These are phyloP conservation scores for Mycena metata DNA, from an alignment of 768 basidiomycete genomes.

Conservation along the genomic window DNA sequence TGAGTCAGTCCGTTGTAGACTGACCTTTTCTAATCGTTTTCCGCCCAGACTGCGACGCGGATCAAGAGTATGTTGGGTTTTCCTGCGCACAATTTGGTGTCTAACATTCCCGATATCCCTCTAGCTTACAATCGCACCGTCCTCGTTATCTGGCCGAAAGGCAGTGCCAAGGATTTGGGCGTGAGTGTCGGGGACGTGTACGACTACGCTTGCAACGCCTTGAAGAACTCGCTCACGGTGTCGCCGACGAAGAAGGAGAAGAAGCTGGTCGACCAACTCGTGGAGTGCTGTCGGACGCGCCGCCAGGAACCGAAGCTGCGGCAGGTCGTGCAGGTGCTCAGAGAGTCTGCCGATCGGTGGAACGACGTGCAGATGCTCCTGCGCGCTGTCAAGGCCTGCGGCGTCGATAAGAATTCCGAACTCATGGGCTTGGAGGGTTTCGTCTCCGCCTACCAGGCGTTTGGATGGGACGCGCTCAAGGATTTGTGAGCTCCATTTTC, in stretches of 20 bases:
- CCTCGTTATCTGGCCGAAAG: constrained; percentile 33
- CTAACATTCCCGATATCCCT: too few relatives aligned
- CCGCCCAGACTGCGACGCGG: too few relatives aligned
- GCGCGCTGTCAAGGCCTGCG: constrained; percentile 26
- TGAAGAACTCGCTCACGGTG: constrained; percentile 27
- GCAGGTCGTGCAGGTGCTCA: constrained; percentile 25
- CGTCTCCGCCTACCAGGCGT: constrained; percentile 39
- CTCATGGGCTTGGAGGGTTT: constrained; percentile 35
- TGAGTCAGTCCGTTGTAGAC: too few relatives aligned
- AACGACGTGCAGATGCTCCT: constrained; percentile 30
- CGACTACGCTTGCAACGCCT: constrained; percentile 29
- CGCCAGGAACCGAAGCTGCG: constrained; percentile 16
- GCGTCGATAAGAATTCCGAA: constrained; percentile 28
- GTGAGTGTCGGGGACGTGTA: constrained; percentile 36
- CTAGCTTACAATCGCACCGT: constrained; percentile 30
- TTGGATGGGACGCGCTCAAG: constrained; percentile 33
- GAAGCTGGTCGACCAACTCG: constrained; percentile 15
- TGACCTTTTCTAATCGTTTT: too few relatives aligned
- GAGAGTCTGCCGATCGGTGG: constrained; percentile 38
- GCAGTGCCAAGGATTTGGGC: not conserved
- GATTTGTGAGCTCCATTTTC: constrained; percentile 21
- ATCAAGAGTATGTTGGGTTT: too few relatives aligned
- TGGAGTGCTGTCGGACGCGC: constrained; percentile 17
- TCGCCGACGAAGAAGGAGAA: constrained; percentile 29
- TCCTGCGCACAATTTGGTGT: too few relatives aligned